Percentiles rank a stretch among this genome's conserved stretches.
Conservation (phyloP, 257 asterid species). For the Ehretia macrophylla region DNA sequence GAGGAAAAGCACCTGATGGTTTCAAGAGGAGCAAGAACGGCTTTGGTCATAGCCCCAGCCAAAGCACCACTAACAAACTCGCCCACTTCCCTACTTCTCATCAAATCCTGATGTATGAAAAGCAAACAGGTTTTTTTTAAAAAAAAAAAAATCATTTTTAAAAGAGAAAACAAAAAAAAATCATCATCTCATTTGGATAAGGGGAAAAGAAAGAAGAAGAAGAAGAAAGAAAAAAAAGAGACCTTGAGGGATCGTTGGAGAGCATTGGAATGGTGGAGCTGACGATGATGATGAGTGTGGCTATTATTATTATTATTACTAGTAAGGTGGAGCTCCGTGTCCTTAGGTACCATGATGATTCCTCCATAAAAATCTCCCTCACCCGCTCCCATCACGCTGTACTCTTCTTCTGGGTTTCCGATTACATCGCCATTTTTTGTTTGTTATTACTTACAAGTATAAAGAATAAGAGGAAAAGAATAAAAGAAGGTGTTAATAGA, state of each 20-base stretch:
- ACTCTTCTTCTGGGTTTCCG: constrained; percentile 57
- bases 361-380: constrained; percentile 36
- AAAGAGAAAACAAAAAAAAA: background rate
- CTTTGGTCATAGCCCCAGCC: constrained; percentile 98
- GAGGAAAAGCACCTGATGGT: constrained; percentile 64
- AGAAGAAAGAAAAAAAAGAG: background rate
- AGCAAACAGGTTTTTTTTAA: no score
- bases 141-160: no score
- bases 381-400: constrained; percentile 33
- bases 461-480: no score
- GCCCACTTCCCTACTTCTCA: constrained; percentile 76
- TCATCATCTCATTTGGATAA: no score
- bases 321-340: constrained; percentile 1
- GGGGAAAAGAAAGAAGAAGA: no score
- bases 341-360: no score
- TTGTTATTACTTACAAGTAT: no score
- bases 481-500: no score
- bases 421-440: constrained; percentile 18
- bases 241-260: background rate
- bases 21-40: constrained; percentile 94
- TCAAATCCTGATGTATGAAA: no score
- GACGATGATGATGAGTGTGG: background rate
- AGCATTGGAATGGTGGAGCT: background rate
- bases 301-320: background rate
- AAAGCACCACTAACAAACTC: constrained; percentile 95